A percentile compares a stretch with the other conserved stretches of the same genome.
These are phyloP conservation scores for Kluyveromyces siamensis DNA, from an alignment of 805 yeast genomes.

Conservation along the genomic window DNA sequence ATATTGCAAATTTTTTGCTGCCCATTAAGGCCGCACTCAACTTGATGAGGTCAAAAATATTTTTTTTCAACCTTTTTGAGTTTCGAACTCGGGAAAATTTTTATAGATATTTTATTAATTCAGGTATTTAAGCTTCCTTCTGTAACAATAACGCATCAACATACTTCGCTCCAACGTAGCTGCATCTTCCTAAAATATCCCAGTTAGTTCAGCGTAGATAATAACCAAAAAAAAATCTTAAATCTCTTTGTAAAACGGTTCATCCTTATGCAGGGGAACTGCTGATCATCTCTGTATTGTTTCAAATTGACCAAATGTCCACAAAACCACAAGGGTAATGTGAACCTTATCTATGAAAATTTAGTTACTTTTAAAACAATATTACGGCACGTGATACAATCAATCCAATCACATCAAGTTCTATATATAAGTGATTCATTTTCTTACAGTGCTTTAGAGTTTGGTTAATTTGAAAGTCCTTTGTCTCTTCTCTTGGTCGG, in stretches of 20 bases:
- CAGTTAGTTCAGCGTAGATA: background rate
- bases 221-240: conserved; percentile 70
- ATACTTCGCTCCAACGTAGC: no score
- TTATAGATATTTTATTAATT: no score
- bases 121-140: background rate
- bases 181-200: no score
- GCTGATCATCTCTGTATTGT: conserved; percentile 99
- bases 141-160: no score
- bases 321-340: conserved; percentile 35
- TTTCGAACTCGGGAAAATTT: background rate
- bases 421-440: no score
- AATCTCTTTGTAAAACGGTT: conserved; percentile 99
- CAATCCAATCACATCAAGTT: background rate
- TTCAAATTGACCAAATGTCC: conserved; percentile 99
- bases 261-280: conserved; percentile 99
- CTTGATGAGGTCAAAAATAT: no score
- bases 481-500: no score
- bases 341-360: background rate
- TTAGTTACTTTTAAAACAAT: no score
- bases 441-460: no score
- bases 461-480: no score
- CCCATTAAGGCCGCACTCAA: no score
- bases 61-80: background rate
- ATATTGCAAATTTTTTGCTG: no score
- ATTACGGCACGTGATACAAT: background rate